A percentile compares a stretch with the other conserved stretches of the same genome.
These are phyloP conservation scores for Diaporthe citri DNA, from an alignment of 2,329 filamentous ascomycete species.

Conservation along the genomic window DNA sequence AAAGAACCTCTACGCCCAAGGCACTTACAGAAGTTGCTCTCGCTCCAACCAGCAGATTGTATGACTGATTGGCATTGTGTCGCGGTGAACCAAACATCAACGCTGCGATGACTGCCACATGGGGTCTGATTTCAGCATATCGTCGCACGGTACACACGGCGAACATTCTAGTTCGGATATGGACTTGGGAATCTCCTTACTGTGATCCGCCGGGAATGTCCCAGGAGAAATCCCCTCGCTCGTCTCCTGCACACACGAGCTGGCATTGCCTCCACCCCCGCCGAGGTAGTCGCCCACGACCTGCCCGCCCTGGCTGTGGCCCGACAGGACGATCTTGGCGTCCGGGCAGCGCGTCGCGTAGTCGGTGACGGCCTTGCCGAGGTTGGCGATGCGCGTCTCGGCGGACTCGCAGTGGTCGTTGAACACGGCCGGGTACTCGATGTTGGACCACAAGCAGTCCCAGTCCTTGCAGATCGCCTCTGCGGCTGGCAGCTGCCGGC, in stretches of 20 bases:
- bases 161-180: neutral
- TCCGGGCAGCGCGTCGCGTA: constrained; percentile 48
- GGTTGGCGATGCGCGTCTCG: constrained; percentile 17
- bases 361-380: constrained; percentile 29
- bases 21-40: constrained; percentile 30
- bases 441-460: constrained; percentile 28
- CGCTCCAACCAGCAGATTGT: constrained; percentile 32
- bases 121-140: neutral
- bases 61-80: constrained; percentile 36
- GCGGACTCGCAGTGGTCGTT: constrained; percentile 34
- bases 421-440: constrained; percentile 28
- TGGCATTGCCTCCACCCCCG: constrained; percentile 28
- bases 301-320: constrained; percentile 51
- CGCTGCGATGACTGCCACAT: constrained; percentile 20
- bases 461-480: constrained; percentile 33
- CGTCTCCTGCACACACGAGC: constrained; percentile 20
- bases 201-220: neutral
- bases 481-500: constrained; percentile 29
- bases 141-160: neutral
- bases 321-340: constrained; percentile 57
- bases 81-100: constrained; percentile 35
- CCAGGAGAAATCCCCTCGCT: constrained; percentile 8
- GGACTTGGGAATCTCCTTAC: neutral
- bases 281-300: constrained; percentile 42
- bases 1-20: neutral